Evolutionary conservation across 2,329 filamentous ascomycete species (phyloP), one percentile per base, ranked within the genome.

Genomic region (Botrytis squamosa): DNA sequence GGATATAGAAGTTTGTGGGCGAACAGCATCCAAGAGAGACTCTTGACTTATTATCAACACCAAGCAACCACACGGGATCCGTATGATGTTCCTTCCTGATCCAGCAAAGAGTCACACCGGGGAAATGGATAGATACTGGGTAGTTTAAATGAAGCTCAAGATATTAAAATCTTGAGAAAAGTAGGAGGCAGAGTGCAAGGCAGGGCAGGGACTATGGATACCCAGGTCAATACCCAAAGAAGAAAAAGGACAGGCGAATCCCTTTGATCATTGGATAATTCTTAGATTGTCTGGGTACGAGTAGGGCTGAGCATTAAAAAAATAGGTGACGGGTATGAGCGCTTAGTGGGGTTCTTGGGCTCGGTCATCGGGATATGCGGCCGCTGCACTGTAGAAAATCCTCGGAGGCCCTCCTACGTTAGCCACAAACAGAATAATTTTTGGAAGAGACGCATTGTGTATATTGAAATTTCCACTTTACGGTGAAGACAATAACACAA

Each of bases 351-450:
- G 33, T 10, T 60, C 20, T 36, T 33, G 33, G 22, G 33, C 33
- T 40, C 65, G 46, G 49, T 22, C 49, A 6, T 68, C 65, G 65
- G 65, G 12, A 33, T 8, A 42, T 68, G 65, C 65, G 65, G 65
- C 65, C 65, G 65, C 65, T n/a, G 4, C 33, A 22, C 14, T 10
- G 9, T 42, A 67, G 36, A 68, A 66, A 66, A 68, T 42, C n/a
- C 36, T 68, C 60, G 16, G 25, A 29, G 25, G 16, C 65, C 65
- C 25, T 22, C 25, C 29, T 42, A 33, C 36, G 14, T 42, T 10
- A 4, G 12, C 29, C 42, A 49, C 63, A 66, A 65, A 66, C 49
- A 29, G 49, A 33, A 52, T 14, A 68, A 42, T 57, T 38, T 49
- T 52, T 22, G 29, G 49, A 22, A 7, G 46, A 49, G 20, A n/a